Base-by-base conservation (phyloP, 129 eudicot species). In the Chrysanthemum lavandulifolium region DNA sequence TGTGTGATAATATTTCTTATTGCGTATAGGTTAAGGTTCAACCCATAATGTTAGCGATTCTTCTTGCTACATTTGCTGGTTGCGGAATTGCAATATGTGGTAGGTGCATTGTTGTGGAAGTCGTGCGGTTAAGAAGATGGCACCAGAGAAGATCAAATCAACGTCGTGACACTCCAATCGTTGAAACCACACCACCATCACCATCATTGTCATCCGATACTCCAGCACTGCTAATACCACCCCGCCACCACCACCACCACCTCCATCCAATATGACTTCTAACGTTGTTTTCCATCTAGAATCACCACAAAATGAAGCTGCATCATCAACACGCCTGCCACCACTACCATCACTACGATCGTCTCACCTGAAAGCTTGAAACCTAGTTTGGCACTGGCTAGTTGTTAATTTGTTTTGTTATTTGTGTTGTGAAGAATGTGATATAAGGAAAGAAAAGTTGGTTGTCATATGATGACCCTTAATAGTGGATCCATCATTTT, bases 71-170 rank as follows among this genome's bases (percentile, higher is more conserved):
- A 47, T 86, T 88, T 73, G 86, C 87, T 0, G 98, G 98, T 47
- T 88, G 84, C 74, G 98, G 98, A 13, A 81, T 84, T 53, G 83
- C 97, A 55, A 94, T 94, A 96, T 81, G 97, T 53, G 89, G 84
- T 14, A 88, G 86, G 75, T 87, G 89, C 36, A 67, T 88, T 63
- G 68, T 83, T 56, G 80, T 86, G 12, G 98, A 94, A 84, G 58
- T 83, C 63, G 31, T 82, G 62, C 84, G 97, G 86, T 87, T 88
- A 84, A 80, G 81, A 79, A 78, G 92, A 77, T 69, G 86, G 59
- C 62, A 75, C 62, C 67, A 9, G 1, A 53, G 59, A 10, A 55
- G 47, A 65, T 69, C 79, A 43, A 68, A 76, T 47, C 86, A 27
- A 15, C 77, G 36, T 33, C 78, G 2, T 3, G 73, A 56, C 48